These are phyloP conservation scores for Podospora appendiculata DNA, from an alignment of 495 filamentous ascomycete genomes.

Conservation along the genomic window DNA sequence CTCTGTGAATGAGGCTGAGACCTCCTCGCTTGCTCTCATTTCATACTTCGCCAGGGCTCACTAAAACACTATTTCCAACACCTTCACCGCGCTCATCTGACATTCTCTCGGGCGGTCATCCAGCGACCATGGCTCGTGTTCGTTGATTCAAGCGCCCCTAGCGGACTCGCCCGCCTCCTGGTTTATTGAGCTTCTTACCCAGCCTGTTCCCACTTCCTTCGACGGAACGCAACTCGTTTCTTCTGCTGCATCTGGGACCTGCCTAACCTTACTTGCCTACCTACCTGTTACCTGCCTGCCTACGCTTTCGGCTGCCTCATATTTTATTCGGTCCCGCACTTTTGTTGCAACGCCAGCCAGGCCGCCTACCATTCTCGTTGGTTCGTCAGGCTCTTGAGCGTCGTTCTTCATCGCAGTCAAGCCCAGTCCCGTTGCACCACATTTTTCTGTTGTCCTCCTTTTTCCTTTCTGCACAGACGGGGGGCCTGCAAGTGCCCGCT, in stretches of 20 bases:
- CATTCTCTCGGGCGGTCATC: slow-evolving; percentile 21
- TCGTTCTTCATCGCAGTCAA: neutral
- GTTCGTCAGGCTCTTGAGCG: neutral
- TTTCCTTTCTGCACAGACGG: neutral
- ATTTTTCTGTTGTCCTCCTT: neutral
- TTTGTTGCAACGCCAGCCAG: neutral
- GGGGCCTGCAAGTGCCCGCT: neutral
- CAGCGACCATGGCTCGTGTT: slow-evolving; percentile 12
- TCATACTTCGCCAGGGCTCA: slow-evolving; percentile 23
- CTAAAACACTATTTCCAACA: slow-evolving; percentile 10
- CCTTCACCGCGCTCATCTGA: slow-evolving; percentile 29
- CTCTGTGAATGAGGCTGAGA: slow-evolving; percentile 24
- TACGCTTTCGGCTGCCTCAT: slow-evolving; percentile 5
- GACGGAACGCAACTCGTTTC: slow-evolving; percentile 1
- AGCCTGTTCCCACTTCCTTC: slow-evolving; percentile 1
- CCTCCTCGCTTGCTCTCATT: too few species aligned
- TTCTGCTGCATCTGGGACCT: neutral
- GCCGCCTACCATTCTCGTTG: neutral
- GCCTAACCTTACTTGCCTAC: neutral
- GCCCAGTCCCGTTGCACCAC: neutral
- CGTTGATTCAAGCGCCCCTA: slow-evolving; percentile 4
- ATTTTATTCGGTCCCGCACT: slow-evolving; percentile 9
- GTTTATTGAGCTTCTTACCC: slow-evolving; percentile 9
- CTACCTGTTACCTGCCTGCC: too few species aligned
- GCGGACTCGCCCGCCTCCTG: slow-evolving; percentile 1